Percentiles rank a stretch among this genome's conserved stretches.
These are phyloP conservation scores for Solanum etuberosum DNA, from an alignment of 257 asterid genomes.

Conservation along the genomic window DNA sequence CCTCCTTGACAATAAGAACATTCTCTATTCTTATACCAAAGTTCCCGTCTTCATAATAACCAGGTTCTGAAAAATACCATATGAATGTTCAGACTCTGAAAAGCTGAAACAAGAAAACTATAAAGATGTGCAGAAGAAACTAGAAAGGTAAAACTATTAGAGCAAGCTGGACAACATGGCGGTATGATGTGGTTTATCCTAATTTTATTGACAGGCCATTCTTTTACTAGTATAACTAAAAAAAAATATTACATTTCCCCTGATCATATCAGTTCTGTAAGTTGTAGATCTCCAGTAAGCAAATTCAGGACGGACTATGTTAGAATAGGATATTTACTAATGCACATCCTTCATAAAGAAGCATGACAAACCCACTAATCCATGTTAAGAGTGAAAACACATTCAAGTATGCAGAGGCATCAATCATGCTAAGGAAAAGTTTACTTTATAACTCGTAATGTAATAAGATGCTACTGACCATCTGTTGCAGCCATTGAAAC, in stretches of 20 bases:
- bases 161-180: background rate
- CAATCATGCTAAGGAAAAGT: background rate
- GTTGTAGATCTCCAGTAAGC: background rate
- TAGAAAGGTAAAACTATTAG: background rate
- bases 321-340: background rate
- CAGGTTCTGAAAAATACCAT: constrained; percentile 59
- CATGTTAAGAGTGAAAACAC: background rate
- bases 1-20: constrained; percentile 72
- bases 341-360: background rate
- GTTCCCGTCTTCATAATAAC: constrained; percentile 91
- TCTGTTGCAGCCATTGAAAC: constrained; percentile 90
- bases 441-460: background rate
- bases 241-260: background rate
- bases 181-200: background rate
- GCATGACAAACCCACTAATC: background rate
- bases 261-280: background rate
- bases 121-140: background rate
- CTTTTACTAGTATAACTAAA: background rate
- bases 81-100: background rate
- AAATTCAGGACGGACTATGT: background rate
- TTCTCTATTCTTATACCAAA: constrained; percentile 92
- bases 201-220: background rate
- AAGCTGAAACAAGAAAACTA: background rate
- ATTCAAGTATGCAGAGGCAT: background rate
- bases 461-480: constrained; percentile 32